phyloP scores from a whole-genome alignment of 2,329 filamentous ascomycete genomes.

The Pyricularia pennisetigena region DNA sequence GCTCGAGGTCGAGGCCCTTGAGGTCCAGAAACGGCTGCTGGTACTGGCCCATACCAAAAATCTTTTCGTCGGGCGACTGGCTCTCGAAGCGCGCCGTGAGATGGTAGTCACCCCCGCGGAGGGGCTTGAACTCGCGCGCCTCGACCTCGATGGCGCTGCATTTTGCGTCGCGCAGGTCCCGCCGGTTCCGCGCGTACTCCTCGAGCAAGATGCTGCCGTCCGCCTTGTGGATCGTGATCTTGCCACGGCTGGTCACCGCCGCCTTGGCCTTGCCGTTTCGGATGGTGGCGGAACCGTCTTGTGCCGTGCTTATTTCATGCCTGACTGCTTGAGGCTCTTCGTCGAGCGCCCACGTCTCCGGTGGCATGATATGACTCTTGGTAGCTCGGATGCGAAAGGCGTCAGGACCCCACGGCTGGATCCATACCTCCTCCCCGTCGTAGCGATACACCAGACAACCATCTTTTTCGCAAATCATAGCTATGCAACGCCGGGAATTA shows the following conservation, averaged over 20 bases:
- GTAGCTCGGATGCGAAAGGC: conserved; percentile 37
- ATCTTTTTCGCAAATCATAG: conserved; percentile 9
- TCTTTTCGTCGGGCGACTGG: conserved; percentile 41
- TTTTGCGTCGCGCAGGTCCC: conserved; percentile 44
- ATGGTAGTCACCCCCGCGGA: conserved; percentile 41
- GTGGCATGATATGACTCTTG: conserved; percentile 23
- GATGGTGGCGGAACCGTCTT: conserved; percentile 23
- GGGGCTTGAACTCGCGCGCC: conserved; percentile 46
- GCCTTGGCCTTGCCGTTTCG: conserved; percentile 39
- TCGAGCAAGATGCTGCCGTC: conserved; percentile 31
- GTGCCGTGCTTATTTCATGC: conserved; percentile 12
- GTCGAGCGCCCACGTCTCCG: conserved; percentile 29
- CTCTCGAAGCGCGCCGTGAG: conserved; percentile 51
- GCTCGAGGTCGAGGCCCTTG: conserved; percentile 52
- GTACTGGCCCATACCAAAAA: conserved; percentile 63
- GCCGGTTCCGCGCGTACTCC: conserved; percentile 40
- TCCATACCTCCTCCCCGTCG: conserved; percentile 12
- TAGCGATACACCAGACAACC: conserved; percentile 11
- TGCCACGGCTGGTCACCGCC: conserved; percentile 33
- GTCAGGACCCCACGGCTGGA: conserved; percentile 38
- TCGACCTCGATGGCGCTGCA: conserved; percentile 46
- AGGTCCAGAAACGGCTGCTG: conserved; percentile 54
- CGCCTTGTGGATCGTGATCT: conserved; percentile 35
- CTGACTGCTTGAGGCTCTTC: neutral
- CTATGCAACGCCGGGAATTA: no score